These are phyloP conservation scores for Hagleromyces aurorensis DNA, from an alignment of 805 yeast species.

Conservation along the genomic window DNA sequence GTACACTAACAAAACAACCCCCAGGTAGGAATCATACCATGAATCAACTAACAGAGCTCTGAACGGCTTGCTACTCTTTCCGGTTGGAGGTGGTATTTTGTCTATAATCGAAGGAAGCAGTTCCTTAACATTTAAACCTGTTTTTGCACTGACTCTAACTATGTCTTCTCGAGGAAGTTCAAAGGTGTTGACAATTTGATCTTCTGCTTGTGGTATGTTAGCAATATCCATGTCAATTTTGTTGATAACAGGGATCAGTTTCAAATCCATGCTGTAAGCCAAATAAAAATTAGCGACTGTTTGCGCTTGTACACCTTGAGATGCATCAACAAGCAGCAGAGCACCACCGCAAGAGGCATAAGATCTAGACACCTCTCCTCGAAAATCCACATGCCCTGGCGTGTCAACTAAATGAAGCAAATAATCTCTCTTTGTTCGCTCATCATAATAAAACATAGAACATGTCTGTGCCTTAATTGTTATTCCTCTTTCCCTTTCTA, in stretches of 20 bases:
- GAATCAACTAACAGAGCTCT: constrained; percentile 68
- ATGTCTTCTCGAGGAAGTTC: constrained; percentile 70
- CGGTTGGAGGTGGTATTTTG: constrained; percentile 72
- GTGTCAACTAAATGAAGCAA: constrained; percentile 88
- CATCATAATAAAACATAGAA: constrained; percentile 72
- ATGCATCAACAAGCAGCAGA: constrained; percentile 79
- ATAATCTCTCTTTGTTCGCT: constrained; percentile 56
- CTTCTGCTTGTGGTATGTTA: constrained; percentile 69
- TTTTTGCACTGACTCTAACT: constrained; percentile 84
- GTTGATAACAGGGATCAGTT: constrained; percentile 81
- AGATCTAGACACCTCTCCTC: constrained; percentile 81
- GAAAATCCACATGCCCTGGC: constrained; percentile 95
- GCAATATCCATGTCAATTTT: constrained; percentile 83
- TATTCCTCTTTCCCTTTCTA: constrained; percentile 92
- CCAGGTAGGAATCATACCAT: constrained; percentile 91
- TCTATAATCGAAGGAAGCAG: constrained; percentile 78
- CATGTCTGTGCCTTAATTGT: constrained; percentile 97
- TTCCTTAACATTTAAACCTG: constrained; percentile 68
- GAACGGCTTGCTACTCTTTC: constrained; percentile 54
- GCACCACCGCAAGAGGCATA: constrained; percentile 98
- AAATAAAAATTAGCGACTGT: constrained; percentile 95
- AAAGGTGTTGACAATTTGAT: constrained; percentile 78
- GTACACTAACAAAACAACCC: constrained; percentile 79
- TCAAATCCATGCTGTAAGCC: constrained; percentile 78
- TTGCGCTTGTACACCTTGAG: constrained; percentile 96